Conservation (phyloP, 495 filamentous ascomycete species). For the Trichoderma parareesei region DNA sequence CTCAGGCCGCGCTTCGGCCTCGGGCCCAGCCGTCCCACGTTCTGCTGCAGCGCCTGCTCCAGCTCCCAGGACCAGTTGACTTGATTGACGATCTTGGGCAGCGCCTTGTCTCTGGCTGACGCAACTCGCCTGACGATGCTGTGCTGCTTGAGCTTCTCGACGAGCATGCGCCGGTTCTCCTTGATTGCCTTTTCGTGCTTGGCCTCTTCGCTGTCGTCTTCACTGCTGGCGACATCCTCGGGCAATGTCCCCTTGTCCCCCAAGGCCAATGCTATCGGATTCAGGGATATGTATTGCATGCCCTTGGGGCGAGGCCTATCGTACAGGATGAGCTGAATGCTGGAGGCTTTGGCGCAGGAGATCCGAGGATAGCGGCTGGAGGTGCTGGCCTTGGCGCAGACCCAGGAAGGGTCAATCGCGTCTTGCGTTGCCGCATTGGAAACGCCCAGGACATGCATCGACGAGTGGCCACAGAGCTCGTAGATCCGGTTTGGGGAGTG, state of each 20-base stretch:
- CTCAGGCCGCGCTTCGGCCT: constrained; percentile 78
- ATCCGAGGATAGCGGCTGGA: constrained; percentile 57
- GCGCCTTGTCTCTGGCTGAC: constrained; percentile 72
- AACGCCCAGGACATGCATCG: constrained; percentile 78
- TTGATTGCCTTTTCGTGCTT: constrained; percentile 47
- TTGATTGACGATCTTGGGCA: constrained; percentile 82
- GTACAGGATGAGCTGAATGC: constrained; percentile 82
- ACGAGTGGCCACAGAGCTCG: constrained; percentile 69
- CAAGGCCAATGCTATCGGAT: constrained; percentile 80
- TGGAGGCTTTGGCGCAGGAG: constrained; percentile 57
- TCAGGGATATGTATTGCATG: constrained; percentile 95
- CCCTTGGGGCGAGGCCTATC: constrained; percentile 73
- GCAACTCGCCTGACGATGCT: constrained; percentile 67
- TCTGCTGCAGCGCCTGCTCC: constrained; percentile 73
- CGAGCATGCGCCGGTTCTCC: constrained; percentile 49
- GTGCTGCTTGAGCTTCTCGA: constrained; percentile 87
- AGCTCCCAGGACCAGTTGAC: constrained; percentile 94
- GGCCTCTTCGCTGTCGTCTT: constrained; percentile 39
- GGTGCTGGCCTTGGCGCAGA: constrained; percentile 56
- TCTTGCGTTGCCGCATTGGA: constrained; percentile 51
- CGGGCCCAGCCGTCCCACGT: constrained; percentile 70
- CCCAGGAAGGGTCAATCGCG: constrained; percentile 58
- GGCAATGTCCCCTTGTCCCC: constrained; percentile 43
- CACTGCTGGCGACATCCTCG: constrained; percentile 35
- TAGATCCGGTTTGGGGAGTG: constrained; percentile 77